phyloP scores from a whole-genome alignment of 2,329 filamentous ascomycete species.

The Penicillium sp. region DNA sequence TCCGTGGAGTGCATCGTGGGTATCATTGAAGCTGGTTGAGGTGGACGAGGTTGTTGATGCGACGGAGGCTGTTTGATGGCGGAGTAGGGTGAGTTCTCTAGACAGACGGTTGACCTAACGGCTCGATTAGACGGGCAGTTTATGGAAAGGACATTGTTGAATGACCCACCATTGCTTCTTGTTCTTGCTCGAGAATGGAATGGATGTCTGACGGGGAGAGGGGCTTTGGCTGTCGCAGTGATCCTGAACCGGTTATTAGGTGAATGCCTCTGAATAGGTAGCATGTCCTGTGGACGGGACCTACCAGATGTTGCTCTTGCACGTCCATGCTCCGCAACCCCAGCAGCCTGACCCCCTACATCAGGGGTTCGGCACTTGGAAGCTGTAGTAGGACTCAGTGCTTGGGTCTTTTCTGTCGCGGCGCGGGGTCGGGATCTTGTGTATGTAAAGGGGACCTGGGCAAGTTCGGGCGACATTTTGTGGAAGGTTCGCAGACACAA shows the following conservation, averaged over 20 bases:
- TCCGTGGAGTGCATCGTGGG: conserved; percentile 49
- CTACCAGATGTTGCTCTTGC: conserved; percentile 48
- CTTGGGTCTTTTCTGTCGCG: conserved; percentile 38
- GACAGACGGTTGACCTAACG: conserved; percentile 86
- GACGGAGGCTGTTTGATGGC: conserved; percentile 68
- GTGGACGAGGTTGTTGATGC: conserved; percentile 65
- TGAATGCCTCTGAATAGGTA: background rate
- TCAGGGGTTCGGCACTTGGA: conserved; percentile 36
- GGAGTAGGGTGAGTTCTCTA: conserved; percentile 83
- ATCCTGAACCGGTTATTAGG: conserved; percentile 55
- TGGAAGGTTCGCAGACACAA: background rate
- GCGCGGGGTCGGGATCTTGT: conserved; percentile 39
- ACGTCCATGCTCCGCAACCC: conserved; percentile 40
- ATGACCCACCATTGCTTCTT: conserved; percentile 80
- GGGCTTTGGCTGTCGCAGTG: conserved; percentile 83
- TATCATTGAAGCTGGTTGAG: conserved; percentile 57
- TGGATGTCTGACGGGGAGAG: conserved; percentile 89
- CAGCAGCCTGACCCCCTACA: conserved; percentile 31
- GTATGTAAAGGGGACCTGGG: conserved; percentile 44
- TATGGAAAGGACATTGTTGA: background rate
- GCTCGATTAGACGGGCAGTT: background rate
- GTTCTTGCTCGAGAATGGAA: conserved; percentile 88
- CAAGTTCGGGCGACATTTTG: conserved; percentile 57
- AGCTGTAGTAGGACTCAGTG: conserved; percentile 50
- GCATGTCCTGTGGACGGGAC: conserved; percentile 6